Evolutionary conservation across 176 grass and related monocot species (phyloP), one percentile per base, ranked within the genome.

Genomic region (Ampelocalamus luodianensis): DNA sequence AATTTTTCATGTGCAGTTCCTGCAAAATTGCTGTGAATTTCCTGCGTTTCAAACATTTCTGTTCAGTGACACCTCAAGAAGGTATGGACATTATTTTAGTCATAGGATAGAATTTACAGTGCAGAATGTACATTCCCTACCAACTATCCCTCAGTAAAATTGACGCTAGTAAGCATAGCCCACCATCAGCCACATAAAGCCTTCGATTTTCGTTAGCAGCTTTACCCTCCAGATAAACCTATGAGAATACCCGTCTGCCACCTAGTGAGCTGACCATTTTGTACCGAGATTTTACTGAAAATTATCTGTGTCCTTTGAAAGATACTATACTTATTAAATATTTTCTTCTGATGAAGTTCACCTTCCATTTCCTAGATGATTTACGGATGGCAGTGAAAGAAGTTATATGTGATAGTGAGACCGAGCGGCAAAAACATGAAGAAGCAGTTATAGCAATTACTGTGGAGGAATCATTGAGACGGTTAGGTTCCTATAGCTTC

Each of bases 311-410:
- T 80, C 38, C 1, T 51, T 85, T 18, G 23, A 59, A 79, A 60
- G 17, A 66, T 14, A 48, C 14, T 54, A 69, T 46, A 18, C 43
- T 74, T 23, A 81, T 81, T 27, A 60, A 58, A 73, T 64, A 36
- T 55, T 24, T 45, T 51, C 58, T 74, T 84, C 3, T 78, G 24
- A 68, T 46, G 71, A 68, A 55, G 56, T 74, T 36, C 27, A 22
- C 2, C 38, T 76, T 66, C 17, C 40, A 53, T 44, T 26, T 54
- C 0, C 37, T 85, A 98, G 96, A 98, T 86, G 91, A 98, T 85
- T 82, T 96, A 44, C 80, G 93, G 78, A 89, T 96, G 90, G 93
- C 93, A 56, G 93, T 98, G 49, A 95, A 98, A 92, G 91, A 98
- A 87, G 84, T 98, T 23, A 92, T 95, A 81, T 98, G 96, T 40